These are phyloP conservation scores for Apostasia shenzhenica DNA, from an alignment of 106 monocot species.

Conservation along the genomic window DNA sequence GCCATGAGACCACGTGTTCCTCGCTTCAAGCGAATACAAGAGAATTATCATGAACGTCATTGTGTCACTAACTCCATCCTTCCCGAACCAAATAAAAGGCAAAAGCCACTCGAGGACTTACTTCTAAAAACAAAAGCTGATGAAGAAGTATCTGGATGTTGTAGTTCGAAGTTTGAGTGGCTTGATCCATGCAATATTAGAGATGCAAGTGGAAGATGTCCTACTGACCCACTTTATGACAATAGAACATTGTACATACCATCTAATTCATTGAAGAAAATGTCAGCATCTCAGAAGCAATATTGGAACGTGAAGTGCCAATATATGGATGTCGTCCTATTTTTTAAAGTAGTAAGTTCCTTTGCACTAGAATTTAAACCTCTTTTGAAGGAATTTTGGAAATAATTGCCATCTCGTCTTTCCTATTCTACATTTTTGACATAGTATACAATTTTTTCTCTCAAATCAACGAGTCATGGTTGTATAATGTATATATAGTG, in stretches of 20 bases:
- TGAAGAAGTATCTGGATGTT: slow-evolving; percentile 25
- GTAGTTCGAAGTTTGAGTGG: slow-evolving; percentile 80
- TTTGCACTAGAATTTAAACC: no score
- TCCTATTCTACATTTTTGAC: no score
- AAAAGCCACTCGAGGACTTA: slow-evolving; percentile 26
- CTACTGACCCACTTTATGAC: slow-evolving; percentile 72
- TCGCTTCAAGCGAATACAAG: slow-evolving; percentile 67
- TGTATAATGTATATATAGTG: no score
- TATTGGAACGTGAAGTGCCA: slow-evolving; percentile 87
- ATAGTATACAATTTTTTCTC: no score
- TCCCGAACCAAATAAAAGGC: slow-evolving; percentile 41
- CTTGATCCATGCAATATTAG: slow-evolving; percentile 64
- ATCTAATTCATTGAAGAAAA: slow-evolving; percentile 62
- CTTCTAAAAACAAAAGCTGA: slow-evolving; percentile 2
- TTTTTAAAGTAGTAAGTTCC: slow-evolving; percentile 91
- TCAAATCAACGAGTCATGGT: no score
- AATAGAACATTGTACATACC: slow-evolving; percentile 83
- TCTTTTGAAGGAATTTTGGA: no score
- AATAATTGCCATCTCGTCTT: no score
- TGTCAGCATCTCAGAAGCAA: slow-evolving; percentile 93
- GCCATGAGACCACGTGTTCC: slow-evolving; percentile 38
- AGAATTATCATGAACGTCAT: slow-evolving; percentile 20
- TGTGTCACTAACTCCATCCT: slow-evolving; percentile 10
- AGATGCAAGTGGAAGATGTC: slow-evolving; percentile 68
- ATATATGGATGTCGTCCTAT: slow-evolving; percentile 91